Evolutionary conservation across 1,284 basidiomycete genomes (phyloP), one percentile per base, ranked within the genome.

Genomic region (Mycena sp.): DNA sequence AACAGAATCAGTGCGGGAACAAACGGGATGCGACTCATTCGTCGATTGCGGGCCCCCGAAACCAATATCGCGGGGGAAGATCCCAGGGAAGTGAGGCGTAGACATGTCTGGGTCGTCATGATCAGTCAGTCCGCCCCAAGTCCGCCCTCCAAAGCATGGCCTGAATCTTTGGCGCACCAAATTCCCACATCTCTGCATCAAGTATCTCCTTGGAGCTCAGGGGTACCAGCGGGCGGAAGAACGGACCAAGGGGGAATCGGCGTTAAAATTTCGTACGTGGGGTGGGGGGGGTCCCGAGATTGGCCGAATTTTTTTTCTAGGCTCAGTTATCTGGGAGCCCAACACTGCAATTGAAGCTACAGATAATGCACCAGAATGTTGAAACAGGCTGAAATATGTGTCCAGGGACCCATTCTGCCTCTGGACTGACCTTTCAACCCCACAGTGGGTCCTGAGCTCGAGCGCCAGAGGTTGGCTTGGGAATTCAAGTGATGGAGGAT

Each of bases 141-240:
- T 30, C 41, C 67, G 25, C 39, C 62, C 13, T 71, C 44, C 62
- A 18, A 25, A 25, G 57, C 11, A 9, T 22, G 52, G 25, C 10
- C 11, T 25, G 10, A 30, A 50, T 20, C n/a, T 41, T 20, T 14
- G 10, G 74, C 83, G 3, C 73, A 88, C 95, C 93, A 61, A 93
- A 89, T 68, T 85, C 85, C 94, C 94, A 95, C 79, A 91, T 93
- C 62, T 88, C 84, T 0, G 88, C 79, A 38, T 89, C 83, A 38
- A 91, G 84, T 38, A 86, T 83, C 8, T 85, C 84, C 5, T 83
- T 79, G 13, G 85, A 84, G 62, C 81, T 79, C 8, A 78, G 68
- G 1, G 84, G 76, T 20, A 87, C 82, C 9, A 81, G 81, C 3
- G 86, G 87, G 30, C 83, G 85, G 87, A 97, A 96, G 84, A 97